Evolutionary conservation across 2,329 filamentous ascomycete genomes (phyloP), one percentile per base, ranked within the genome.

Genomic region (Alternaria burnsii): DNA sequence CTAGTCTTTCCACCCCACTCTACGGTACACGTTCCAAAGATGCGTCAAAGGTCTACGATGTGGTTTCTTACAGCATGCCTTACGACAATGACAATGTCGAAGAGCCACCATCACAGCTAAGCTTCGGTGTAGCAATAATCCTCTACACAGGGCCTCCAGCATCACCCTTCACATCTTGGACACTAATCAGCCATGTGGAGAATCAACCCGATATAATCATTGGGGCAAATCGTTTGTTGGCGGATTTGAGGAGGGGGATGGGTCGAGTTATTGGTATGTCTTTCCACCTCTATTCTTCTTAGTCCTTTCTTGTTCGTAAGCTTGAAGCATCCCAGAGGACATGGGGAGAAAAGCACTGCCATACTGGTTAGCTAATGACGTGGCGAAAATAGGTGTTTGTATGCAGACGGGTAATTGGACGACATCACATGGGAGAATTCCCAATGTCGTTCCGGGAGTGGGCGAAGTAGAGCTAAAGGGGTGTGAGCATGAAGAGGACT

Each of bases 141-240:
- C 52, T 54, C 40, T 54, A 54, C 52, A 54, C 41, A 2, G 52
- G 52, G 9, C 30, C 52, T 6, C 2, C 46, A 48, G 16, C 7
- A 5, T 48, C 46, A 5, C 46, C 46, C 30, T 48, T 48, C 30
- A 48, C 28, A 48, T 24, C 46, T 3, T 48, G 46, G 46, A 48
- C 46, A 24, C n/a, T 48, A 0, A 48, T 48, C 11, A 48, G 46
- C 12, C 46, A 48, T 20, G 30, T 34, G 46, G 46, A 34, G 1
- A 20, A 48, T 20, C 46, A 48, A 22, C 30, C 46, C 3, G 30
- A 48, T n/a, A 48, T 48, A 18, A 34, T 34, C 12, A 48, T 30
- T 16, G 46, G 46, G 1, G 46, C 30, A 8, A 48, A 34, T 16
- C 20, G 12, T n/a, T 16, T 48, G 12, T 48, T 48, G 46, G 18